A percentile compares a stretch with the other conserved stretches of the same genome.
phyloP scores from a whole-genome alignment of 148 eudicot species.

The Vaccinium myrtillus region DNA sequence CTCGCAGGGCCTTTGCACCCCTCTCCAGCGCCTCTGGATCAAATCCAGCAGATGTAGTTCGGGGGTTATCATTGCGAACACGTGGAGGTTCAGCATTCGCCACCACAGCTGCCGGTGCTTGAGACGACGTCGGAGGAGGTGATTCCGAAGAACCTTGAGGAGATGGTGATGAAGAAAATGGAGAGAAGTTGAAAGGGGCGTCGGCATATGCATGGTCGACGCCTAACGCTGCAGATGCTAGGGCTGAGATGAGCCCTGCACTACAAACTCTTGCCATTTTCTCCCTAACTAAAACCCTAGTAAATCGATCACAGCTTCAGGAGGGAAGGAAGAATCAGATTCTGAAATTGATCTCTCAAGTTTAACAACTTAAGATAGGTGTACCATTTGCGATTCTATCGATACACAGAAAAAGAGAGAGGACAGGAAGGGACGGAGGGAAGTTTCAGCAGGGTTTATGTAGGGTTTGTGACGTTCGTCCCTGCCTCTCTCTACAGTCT shows the following conservation, averaged over 20 bases:
- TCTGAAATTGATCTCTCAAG: no score
- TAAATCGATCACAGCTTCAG: neutral
- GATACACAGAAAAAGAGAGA: neutral
- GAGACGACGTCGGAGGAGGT: slow-evolving; percentile 13
- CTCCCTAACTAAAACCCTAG: neutral
- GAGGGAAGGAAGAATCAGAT: no score
- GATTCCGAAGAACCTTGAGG: slow-evolving; percentile 16
- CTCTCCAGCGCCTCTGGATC: slow-evolving; percentile 86
- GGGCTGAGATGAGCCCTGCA: slow-evolving; percentile 54
- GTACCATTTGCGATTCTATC: no score
- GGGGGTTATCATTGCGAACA: slow-evolving; percentile 69
- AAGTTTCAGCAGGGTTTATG: no score
- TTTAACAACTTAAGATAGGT: no score
- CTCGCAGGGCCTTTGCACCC: slow-evolving; percentile 54
- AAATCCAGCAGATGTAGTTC: slow-evolving; percentile 86
- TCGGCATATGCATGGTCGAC: slow-evolving; percentile 48
- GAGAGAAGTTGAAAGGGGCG: slow-evolving; percentile 46
- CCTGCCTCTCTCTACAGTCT: no score
- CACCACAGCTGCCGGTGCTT: slow-evolving; percentile 12
- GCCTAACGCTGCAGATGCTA: slow-evolving; percentile 43
- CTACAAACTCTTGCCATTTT: slow-evolving; percentile 48
- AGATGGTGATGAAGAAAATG: slow-evolving; percentile 33
- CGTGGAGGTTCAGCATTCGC: slow-evolving; percentile 34
- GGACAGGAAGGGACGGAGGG: neutral
- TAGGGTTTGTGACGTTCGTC: no score